These are phyloP conservation scores for Sinapis alba DNA, from an alignment of 441 rosid species.

Conservation along the genomic window DNA sequence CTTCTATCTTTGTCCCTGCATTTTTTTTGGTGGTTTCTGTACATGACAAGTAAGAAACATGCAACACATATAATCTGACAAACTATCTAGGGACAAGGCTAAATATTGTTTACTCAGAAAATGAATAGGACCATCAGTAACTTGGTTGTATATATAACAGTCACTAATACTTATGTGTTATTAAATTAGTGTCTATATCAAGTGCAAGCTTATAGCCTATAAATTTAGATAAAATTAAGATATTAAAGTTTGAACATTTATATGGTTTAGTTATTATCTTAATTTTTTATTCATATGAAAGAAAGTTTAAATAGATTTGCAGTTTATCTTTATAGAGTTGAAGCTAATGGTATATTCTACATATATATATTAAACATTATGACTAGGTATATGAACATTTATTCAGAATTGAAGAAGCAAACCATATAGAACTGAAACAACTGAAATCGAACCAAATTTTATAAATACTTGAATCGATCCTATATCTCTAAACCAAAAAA, in stretches of 20 bases:
- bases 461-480: too few species aligned
- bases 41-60: neutral
- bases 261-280: neutral
- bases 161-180: neutral
- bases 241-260: neutral
- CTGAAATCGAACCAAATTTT: too few species aligned
- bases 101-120: neutral
- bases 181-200: too few species aligned
- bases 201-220: too few species aligned
- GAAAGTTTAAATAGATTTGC: neutral
- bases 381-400: too few species aligned
- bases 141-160: neutral
- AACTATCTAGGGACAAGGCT: neutral
- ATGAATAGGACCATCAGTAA: neutral
- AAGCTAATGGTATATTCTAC: neutral
- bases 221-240: too few species aligned
- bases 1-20: neutral
- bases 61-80: neutral
- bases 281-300: neutral
- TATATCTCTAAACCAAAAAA: too few species aligned
- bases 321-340: neutral
- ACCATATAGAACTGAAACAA: too few species aligned
- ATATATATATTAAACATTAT: too few species aligned
- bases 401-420: too few species aligned
- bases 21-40: neutral